These are phyloP conservation scores for Suillus americanus DNA, from an alignment of 768 basidiomycete species.

Conservation along the genomic window DNA sequence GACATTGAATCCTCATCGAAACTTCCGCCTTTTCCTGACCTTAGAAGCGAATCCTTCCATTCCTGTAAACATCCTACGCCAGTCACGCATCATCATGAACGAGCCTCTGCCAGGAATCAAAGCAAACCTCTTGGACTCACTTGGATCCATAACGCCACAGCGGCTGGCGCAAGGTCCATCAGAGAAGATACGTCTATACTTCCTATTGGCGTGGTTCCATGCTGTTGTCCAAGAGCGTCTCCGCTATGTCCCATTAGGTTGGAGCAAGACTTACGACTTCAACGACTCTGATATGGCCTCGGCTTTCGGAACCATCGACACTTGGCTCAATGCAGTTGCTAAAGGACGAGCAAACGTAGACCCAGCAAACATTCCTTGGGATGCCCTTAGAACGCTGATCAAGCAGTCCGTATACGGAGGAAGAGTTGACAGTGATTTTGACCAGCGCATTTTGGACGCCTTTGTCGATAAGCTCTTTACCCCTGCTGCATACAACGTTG, in stretches of 20 bases:
- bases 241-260: constrained; percentile 93
- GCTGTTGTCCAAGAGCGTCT: constrained; percentile 96
- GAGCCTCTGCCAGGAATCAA: constrained; percentile 97
- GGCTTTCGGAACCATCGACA: constrained; percentile 88
- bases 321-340: constrained; percentile 78
- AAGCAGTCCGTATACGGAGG: constrained; percentile 98
- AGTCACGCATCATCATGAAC: constrained; percentile 97
- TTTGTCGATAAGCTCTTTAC: constrained; percentile 93
- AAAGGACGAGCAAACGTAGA: constrained; percentile 92
- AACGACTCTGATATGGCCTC: constrained; percentile 98
- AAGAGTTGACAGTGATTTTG: constrained; percentile 91
- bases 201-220: constrained; percentile 99
- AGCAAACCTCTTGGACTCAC: constrained; percentile 91
- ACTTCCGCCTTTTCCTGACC: constrained; percentile 96
- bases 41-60: constrained; percentile 97
- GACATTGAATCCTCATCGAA: constrained; percentile 82
- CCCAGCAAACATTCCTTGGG: constrained; percentile 91
- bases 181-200: constrained; percentile 91
- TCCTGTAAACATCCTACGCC: constrained; percentile 94
- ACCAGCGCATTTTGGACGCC: constrained; percentile 88
- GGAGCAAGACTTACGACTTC: constrained; percentile 98
- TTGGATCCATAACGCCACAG: constrained; percentile 67
- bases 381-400: constrained; percentile 88
- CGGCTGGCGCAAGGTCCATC: constrained; percentile 84
- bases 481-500: constrained; percentile 85